Percentiles rank a stretch among this genome's conserved stretches.
Evolutionary conservation across 2,329 filamentous ascomycete genomes (phyloP).

Genomic region (Sarocladium kiliense): DNA sequence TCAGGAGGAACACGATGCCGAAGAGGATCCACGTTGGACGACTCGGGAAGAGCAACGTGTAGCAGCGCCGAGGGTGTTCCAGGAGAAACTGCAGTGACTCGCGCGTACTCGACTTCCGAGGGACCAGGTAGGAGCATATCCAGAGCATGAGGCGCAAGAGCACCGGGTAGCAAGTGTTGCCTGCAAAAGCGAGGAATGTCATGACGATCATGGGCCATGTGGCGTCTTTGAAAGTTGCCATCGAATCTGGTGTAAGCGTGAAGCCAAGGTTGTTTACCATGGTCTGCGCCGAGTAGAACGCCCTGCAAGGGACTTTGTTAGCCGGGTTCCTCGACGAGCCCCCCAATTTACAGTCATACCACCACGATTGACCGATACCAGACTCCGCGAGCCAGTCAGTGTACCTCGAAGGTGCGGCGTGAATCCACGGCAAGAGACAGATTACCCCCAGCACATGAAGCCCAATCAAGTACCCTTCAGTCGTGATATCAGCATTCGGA

Average conservation of each 20-base stretch:
- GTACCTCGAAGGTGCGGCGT: conserved; percentile 33
- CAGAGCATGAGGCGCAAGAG: conserved; percentile 55
- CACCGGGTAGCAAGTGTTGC: conserved; percentile 53
- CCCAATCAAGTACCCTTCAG: conserved; percentile 37
- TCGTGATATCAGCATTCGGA: accelerated
- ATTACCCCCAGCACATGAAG: conserved; percentile 42
- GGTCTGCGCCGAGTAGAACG: conserved; percentile 44
- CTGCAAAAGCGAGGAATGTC: conserved; percentile 43
- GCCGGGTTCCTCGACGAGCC: neutral
- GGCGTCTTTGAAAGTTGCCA: conserved; percentile 42
- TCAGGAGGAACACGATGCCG: no score
- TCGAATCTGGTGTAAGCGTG: conserved; percentile 49
- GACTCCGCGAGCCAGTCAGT: conserved; percentile 30
- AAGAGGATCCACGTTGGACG: no score
- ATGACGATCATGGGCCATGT: conserved; percentile 40
- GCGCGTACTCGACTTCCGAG: no score
- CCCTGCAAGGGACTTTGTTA: neutral
- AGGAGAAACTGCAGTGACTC: no score
- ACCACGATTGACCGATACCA: conserved; percentile 40
- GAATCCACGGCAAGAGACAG: conserved; percentile 44
- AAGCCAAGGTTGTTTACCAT: conserved; percentile 49
- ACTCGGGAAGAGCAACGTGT: no score
- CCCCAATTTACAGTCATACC: conserved; percentile 27
- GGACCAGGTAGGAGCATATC: conserved; percentile 44
- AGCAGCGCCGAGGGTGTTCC: no score